phyloP scores from a whole-genome alignment of 306 rosid genomes.

The Ammopiptanthus mongolicus region DNA sequence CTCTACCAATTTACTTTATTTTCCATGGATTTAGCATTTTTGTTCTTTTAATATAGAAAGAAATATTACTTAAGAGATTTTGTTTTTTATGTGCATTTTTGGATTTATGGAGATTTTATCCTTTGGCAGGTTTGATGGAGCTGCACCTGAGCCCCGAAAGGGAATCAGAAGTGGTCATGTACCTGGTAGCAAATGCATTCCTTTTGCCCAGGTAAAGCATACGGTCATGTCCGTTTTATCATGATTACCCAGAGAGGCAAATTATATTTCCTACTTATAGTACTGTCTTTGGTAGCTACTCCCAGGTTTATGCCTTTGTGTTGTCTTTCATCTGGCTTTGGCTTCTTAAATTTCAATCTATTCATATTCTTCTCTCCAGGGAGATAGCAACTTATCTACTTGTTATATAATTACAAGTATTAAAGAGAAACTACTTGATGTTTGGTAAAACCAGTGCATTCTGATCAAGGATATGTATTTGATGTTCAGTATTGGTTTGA shows the following conservation, averaged over 20 bases:
- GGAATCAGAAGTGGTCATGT: constrained; percentile 92
- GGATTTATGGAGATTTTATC: constrained; percentile 28
- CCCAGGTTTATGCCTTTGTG: not conserved
- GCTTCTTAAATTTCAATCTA: not conserved
- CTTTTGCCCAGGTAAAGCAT: constrained; percentile 61
- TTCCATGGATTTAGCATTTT: not conserved
- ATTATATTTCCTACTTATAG: not conserved
- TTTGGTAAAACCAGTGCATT: not conserved
- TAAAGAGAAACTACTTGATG: not conserved
- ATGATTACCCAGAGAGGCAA: not conserved
- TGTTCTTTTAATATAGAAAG: not conserved
- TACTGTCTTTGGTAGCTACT: not conserved
- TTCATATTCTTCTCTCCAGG: not conserved
- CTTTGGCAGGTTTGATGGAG: constrained; percentile 70
- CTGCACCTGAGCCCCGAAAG: constrained; percentile 76
- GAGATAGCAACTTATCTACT: not conserved
- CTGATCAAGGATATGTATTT: no score
- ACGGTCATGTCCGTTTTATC: not conserved
- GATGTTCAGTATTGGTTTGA: not conserved
- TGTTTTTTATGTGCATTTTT: not conserved
- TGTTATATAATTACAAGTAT: not conserved
- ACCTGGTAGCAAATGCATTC: constrained; percentile 88
- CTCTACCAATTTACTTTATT: not conserved
- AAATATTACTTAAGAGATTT: not conserved
- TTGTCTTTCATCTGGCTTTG: not conserved